These are phyloP conservation scores for Aphanomyces euteiches DNA, from an alignment of 352 stramenopile species.

Conservation along the genomic window DNA sequence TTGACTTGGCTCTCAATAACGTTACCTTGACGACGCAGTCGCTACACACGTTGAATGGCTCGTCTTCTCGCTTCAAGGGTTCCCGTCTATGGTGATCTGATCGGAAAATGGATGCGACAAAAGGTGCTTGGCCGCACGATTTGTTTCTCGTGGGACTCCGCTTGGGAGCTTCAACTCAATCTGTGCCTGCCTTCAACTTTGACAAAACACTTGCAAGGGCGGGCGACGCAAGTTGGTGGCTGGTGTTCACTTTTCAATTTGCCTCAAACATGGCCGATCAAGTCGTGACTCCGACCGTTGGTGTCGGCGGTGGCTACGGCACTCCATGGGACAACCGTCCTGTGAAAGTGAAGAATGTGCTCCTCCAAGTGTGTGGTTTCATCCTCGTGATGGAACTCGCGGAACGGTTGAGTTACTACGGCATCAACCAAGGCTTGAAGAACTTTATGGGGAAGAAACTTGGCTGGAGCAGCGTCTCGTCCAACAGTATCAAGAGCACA, in stretches of 20 bases:
- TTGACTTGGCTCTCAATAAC: too few species aligned
- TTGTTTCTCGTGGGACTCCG: too few species aligned
- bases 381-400: constrained; percentile 61
- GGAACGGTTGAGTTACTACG: constrained; percentile 56
- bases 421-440: constrained; percentile 55
- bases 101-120: too few species aligned
- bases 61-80: too few species aligned
- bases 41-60: too few species aligned
- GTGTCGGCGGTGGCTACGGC: constrained; percentile 5
- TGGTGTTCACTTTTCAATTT: constrained; percentile 16
- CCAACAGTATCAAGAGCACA: constrained; percentile 57
- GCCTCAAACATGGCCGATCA: constrained; percentile 4
- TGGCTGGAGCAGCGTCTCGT: constrained; percentile 54
- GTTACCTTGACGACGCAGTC: too few species aligned
- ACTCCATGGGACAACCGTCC: constrained; percentile 49
- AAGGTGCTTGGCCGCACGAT: too few species aligned
- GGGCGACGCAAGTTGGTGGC: not conserved
- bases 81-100: too few species aligned
- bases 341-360: constrained; percentile 49
- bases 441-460: constrained; percentile 58
- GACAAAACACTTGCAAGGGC: not conserved
- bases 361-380: constrained; percentile 61
- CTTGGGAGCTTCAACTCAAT: not conserved
- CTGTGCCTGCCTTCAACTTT: not conserved
- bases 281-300: not conserved